Base-by-base conservation (phyloP, 2,329 filamentous ascomycete genomes). In the Moelleriella libera region DNA sequence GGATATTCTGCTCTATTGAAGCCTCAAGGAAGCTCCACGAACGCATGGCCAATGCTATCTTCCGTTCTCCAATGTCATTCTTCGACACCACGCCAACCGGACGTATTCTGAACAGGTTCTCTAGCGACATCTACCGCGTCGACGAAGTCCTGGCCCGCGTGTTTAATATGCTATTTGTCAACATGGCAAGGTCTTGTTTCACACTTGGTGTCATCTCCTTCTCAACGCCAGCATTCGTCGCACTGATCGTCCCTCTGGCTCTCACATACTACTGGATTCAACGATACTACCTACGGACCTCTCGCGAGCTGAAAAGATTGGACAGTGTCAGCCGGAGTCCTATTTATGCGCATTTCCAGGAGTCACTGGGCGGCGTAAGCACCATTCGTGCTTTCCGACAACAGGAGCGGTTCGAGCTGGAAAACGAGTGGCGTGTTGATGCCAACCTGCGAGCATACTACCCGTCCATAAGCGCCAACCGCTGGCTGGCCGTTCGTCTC, bases 1-100 rank as follows among this genome's bases (percentile, higher is more conserved):
- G 92, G 92, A 97, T 98, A 54, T 97, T 98, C 69, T 98, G 94
- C 68, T 97, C 92, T 5, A 98, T 98, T 52, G 92, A 98, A 77
- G 92, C 92, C 45, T 96, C 90, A 21, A 80, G 92, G 52, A 98
- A 97, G 68, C 75, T 98, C 48, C 92, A 98, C 63, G 92, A 97
- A 68, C 78, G 87, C 53, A 97, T 98, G 92, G 90, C 90, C 42
- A 92, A 85, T 58, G 88, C 92, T 14, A 96, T 97, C 57, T 98
- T 98, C 75, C 79, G 92, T 55, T 94, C 88, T 39, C 94, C 92
- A 47, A 98, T 98, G 92, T 92, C 82, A 57, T 98, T 98, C 68
- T 98, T 98, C 57, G 94, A 98, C 63, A 95, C 89, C 1, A 98
- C 92, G 2, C 92, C 92, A 3, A 84, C 89, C 52, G 92, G 92